Base-by-base conservation (phyloP, 75 land plant species). In the Isoetes taiwanensis region DNA sequence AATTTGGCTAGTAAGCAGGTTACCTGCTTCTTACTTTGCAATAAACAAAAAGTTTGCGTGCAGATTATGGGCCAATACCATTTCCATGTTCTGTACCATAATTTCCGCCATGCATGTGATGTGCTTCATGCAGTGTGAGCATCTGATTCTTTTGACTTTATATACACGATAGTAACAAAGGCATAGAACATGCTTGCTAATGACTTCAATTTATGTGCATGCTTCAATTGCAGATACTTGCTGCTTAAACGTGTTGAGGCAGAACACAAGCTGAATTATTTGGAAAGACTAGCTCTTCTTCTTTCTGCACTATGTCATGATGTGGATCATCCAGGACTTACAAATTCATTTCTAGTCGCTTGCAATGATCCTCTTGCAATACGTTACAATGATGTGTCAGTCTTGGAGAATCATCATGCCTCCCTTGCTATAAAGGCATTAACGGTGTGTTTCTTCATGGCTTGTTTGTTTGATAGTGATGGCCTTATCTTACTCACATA, bases 281-380 rank as follows among this genome's bases (percentile, higher is more conserved):
- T 72, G 34, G 74, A 72, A 40, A 54, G 38, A 28, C 48, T 72
- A 27, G 74, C 72, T 14, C 30, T 72, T 20, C 32, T 31, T 0
- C 17, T 72, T 34, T 55, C 71, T 38, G 74, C 74, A 60, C 9
- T 72, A 1, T 72, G 74, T 59, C 74, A 72, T 60, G 74, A 72
- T 28, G 74, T 72, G 12, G 74, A 72, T 61, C 74, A 72, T 66
- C 74, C 74, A 11, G 74, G 73, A 10, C 72, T 72, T 14, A 72
- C 64, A 9, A 72, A 72, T 54, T 43, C 72, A 39, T 72, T 72
- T 34, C 50, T 72, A 0, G 54, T 71, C 0, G 64, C 46, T 30
- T 43, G 55, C 4, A 66, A 66, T 41, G 74, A 72, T 34, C 74
- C 74, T 34, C 71, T 72, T 67, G 74, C 74, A 30, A 53, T 72